Evolutionary conservation across 2,329 filamentous ascomycete species (phyloP).

Genomic region (Xylaria sp.): DNA sequence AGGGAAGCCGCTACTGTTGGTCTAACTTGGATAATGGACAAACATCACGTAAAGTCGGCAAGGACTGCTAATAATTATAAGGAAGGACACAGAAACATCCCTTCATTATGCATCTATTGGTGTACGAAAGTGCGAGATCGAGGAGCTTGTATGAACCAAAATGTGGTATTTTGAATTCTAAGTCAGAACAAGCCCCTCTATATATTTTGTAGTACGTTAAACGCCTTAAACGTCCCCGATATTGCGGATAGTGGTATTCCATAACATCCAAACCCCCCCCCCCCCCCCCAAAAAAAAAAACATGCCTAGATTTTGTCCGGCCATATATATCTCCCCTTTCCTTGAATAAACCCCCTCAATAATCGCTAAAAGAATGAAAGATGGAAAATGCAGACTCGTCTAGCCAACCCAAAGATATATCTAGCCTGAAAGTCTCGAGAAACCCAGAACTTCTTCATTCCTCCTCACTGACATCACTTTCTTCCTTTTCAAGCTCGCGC

Average conservation of each 20-base stretch:
- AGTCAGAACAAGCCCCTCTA: neutral
- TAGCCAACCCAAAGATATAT: neutral
- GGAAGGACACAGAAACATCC: too few species aligned
- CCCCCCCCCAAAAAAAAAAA: too few species aligned
- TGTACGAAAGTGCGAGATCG: too few species aligned
- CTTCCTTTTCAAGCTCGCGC: constrained; percentile 37
- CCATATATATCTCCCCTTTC: neutral
- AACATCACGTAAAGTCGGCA: too few species aligned
- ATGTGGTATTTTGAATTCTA: too few species aligned
- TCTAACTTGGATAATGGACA: too few species aligned
- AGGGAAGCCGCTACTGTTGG: too few species aligned
- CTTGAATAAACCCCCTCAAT: constrained; percentile 1
- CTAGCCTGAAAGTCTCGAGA: neutral
- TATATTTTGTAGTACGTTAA: too few species aligned
- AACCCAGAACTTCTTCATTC: constrained; percentile 30
- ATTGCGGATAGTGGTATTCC: neutral
- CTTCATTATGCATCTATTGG: too few species aligned
- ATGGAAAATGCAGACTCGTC: constrained; percentile 9
- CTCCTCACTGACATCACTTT: constrained; percentile 44
- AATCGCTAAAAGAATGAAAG: neutral
- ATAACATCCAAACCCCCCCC: constrained; percentile 14
- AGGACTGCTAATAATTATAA: too few species aligned
- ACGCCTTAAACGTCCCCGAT: neutral
- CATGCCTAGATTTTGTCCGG: constrained; percentile 6
- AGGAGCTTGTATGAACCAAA: too few species aligned